Evolutionary conservation across 331 rosid genomes (phyloP), one percentile per base, ranked within the genome.

Genomic region (Rhamnella rubrinervis): DNA sequence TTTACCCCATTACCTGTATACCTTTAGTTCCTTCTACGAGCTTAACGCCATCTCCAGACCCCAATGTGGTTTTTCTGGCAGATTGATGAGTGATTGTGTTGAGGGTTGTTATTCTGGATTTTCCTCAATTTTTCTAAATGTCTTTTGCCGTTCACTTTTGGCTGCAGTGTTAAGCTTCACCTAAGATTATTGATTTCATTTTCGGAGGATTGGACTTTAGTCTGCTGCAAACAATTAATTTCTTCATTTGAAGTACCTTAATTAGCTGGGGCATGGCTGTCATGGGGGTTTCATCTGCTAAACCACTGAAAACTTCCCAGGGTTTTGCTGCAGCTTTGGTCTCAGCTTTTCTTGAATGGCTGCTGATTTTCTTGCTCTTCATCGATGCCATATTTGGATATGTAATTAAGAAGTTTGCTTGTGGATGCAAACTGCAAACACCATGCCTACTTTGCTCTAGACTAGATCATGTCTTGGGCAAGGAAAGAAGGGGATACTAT

Each of bases 391-490:
- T 74, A 21, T 84, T 89, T 68, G 87, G 97, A 25, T 95, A 75
- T 67, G 37, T 85, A 40, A 82, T 95, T 46, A 87, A 91, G 1
- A 95, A 83, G 74, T 89, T 88, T 70, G 91, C 99, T 74, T 59
- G 63, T 52, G 75, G 61, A 69, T 89, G 88, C 71, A 83, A 85
- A 77, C 76, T 95, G 80, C 82, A 65, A 83, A 51, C 69, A 4
- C 99, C 99, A 0, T 95, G 99, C 70, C 52, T 91, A 23, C 74
- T 95, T 39, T 95, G 99, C 86, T 95, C 99, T 4, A 89, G 99
- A 68, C 91, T 95, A 19, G 99, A 95, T 86, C 96, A 95, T 71
- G 76, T 91, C 62, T 86, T 91, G 18, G 88, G 91, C 64, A 68
- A 81, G 63, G 79, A 91, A 67, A 87, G 74, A 75, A 57, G 7